Base-by-base conservation (phyloP, 2,329 filamentous ascomycete species). In the Penicillium sp. region DNA sequence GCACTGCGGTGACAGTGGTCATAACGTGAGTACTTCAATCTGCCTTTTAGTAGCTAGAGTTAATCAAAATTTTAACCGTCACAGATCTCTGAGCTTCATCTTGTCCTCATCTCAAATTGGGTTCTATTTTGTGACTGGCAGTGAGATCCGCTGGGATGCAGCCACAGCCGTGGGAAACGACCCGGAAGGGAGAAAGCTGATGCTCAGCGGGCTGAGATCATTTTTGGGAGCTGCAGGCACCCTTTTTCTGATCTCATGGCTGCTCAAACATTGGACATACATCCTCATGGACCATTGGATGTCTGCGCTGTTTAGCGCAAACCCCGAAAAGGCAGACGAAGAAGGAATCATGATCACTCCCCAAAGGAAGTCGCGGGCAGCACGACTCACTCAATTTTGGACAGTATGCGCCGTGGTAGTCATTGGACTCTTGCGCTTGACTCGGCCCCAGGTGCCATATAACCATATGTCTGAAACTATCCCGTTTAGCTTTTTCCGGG, bases 91-190 rank as follows among this genome's bases (percentile, higher is more conserved):
- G 25, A 62, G 62, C 16, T 59, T 69, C 7, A 51, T 58, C 43
- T 64, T 67, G 3, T 57, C 66, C 16, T 60, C 70, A 4, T 68
- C 68, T 6, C 69, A 72, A 39, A 60, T 71, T 7, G 68, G 68
- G 0, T 72, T 72, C 36, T 72, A 67, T 49, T 65, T 67, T 40
- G 67, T 72, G 29, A 72, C 70, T 11, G 68, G 70, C 25, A 65
- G 65, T 23, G 70, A 72, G 46, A 60, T 71, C 50, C 69, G 68
- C 41, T 72, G 70, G 65, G 65, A 68, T 56, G 65, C 68, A 21
- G 69, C 69, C 2, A 64, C 62, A 19, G 69, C 61, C 43, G 64
- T 71, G 15, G 67, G 66, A 21, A 63, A 59, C 31, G 70, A 72
- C 48, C 64, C 68, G 1, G 68, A 66, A 36, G 70, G 70, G 5